Base-by-base conservation (phyloP, 768 basidiomycete genomes). In the Calocybe indica region DNA sequence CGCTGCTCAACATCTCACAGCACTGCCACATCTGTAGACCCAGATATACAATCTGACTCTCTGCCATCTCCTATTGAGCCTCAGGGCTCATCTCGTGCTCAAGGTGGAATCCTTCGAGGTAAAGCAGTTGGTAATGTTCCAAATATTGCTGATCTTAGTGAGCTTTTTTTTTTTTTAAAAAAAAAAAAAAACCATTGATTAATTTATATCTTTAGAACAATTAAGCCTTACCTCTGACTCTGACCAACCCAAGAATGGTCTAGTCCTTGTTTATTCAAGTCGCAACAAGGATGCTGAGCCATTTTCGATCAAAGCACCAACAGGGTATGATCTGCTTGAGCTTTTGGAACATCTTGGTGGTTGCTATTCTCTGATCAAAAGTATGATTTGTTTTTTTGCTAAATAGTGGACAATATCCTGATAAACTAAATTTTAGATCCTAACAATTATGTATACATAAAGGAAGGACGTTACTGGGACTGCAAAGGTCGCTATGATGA, bases 101-200 rank as follows among this genome's bases (percentile, higher is more conserved):
- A 47, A 36, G 47, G 51, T 37, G 51, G 51, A 5, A 44, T 48
- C 38, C n/a, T 38, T 6, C 30, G 40, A 30, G 47, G 47, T 22
- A 40, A 38, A 43, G 51, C 51, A 14, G 28, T 49, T 7, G 51
- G 51, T 12, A 52, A 42, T 52, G 40, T 32, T 43, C 10, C 37
- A 32, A 48, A 49, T 31, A 42, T 47, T 37, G 46, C 14, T 9
- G 46, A 40, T 43, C 28, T 47, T 43, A 30, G 39, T 43, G 33
- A 30, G 14, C 32, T n/a, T 36, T 36, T 31, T 14, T 9, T 28
- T 15, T 40, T 8, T 4, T 4, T 2, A 9, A 9, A 9, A 13
- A 15, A 9, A 40, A 8, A 15, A 9, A 9, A 15, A 40, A 15
- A 15, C 29, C 14, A 13, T 40, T 8, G 29, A 15, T 40, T 9